Percentiles rank a stretch among this genome's conserved stretches.
Evolutionary conservation across 176 grass and related monocot species (phyloP).

Genomic region (Paspalum notatum): DNA sequence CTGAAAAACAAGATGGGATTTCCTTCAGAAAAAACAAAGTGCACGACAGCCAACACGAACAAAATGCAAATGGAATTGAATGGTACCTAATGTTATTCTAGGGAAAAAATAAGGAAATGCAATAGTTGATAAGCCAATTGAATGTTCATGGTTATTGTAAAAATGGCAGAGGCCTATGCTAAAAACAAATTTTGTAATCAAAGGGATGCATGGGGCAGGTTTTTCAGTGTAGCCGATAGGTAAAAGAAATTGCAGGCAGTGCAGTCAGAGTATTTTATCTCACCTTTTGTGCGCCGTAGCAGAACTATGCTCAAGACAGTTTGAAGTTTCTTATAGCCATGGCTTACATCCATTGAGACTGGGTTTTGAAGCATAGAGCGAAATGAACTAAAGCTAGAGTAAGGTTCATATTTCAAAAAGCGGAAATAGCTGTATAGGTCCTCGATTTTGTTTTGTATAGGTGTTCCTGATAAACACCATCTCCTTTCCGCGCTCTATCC

Average conservation of each 20-base stretch:
- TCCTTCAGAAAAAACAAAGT: not conserved
- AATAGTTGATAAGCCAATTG: not conserved
- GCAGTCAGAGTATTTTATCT: slow-evolving; percentile 8
- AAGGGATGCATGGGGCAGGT: not conserved
- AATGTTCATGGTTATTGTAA: not conserved
- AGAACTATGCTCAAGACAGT: slow-evolving; percentile 76
- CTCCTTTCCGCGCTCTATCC: slow-evolving; percentile 72
- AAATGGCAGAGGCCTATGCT: not conserved
- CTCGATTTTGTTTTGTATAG: slow-evolving; percentile 82
- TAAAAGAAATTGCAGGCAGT: not conserved
- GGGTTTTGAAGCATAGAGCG: slow-evolving; percentile 49
- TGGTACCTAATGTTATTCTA: not conserved
- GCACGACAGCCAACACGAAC: not conserved
- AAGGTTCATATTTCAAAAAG: slow-evolving; percentile 92
- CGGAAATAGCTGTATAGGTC: slow-evolving; percentile 93
- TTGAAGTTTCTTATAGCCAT: slow-evolving; percentile 89
- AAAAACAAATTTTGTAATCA: not conserved
- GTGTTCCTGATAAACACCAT: slow-evolving; percentile 96
- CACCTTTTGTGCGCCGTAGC: slow-evolving; percentile 89
- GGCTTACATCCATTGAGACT: slow-evolving; percentile 56
- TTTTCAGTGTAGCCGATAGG: not conserved
- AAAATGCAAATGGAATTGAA: not conserved
- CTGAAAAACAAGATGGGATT: not conserved
- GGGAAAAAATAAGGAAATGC: not conserved
- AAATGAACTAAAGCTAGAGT: slow-evolving; percentile 60